Conservation (phyloP, 2,329 filamentous ascomycete species). For the Alternaria arbusti region DNA sequence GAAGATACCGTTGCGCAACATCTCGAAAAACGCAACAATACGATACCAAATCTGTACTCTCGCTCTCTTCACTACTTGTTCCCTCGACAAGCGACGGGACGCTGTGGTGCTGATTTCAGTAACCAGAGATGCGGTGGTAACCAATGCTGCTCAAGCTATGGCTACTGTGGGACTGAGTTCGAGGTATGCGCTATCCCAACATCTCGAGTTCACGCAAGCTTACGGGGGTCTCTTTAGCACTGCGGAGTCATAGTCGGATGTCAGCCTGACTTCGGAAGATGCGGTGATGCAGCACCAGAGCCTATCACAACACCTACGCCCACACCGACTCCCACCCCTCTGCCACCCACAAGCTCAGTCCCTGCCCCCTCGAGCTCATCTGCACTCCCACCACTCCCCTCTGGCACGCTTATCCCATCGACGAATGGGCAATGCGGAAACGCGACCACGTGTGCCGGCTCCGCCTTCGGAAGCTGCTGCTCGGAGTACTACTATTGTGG, state of each 20-base stretch:
- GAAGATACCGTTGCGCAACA: constrained; percentile 1
- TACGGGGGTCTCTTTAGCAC: background rate
- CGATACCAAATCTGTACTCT: constrained; percentile 17
- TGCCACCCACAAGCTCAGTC: constrained; percentile 16
- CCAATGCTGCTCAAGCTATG: constrained; percentile 35
- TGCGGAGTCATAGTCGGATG: constrained; percentile 32
- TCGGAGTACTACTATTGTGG: constrained; percentile 38
- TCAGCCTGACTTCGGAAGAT: constrained; percentile 37
- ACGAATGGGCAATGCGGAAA: constrained; percentile 39
- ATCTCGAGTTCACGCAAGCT: background rate
- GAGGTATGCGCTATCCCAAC: constrained; percentile 10
- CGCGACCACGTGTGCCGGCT: constrained; percentile 36
- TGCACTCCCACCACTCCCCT: constrained; percentile 28
- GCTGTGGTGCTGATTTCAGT: constrained; percentile 31
- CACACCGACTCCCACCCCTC: constrained; percentile 26
- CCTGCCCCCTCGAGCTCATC: constrained; percentile 13
- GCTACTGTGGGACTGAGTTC: constrained; percentile 33
- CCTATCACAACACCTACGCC: constrained; percentile 18
- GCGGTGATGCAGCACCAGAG: constrained; percentile 25
- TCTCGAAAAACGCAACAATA: constrained; percentile 19
- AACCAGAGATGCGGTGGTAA: constrained; percentile 25
- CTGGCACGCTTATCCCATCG: constrained; percentile 30
- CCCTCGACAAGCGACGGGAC: constrained; percentile 27
- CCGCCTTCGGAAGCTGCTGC: constrained; percentile 32
- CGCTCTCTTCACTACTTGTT: constrained; percentile 19